Conservation (phyloP, 805 yeast species). For the Kluyveromyces wickerhamii region DNA sequence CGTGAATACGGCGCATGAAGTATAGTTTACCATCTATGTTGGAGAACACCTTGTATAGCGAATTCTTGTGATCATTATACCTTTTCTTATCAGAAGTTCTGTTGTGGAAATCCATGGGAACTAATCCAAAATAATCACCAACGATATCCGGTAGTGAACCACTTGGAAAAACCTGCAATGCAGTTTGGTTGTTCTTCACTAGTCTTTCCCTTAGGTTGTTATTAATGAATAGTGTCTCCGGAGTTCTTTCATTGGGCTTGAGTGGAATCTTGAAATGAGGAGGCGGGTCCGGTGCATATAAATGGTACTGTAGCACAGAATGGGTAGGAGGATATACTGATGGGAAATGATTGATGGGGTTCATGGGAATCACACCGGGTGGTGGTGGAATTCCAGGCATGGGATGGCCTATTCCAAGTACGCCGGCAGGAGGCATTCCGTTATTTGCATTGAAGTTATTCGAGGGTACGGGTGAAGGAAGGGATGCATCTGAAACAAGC, state of each 20-base stretch:
- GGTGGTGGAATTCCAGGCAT: conserved; percentile 8
- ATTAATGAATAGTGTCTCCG: conserved; percentile 63
- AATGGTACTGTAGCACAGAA: conserved; percentile 59
- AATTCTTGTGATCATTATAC: conserved; percentile 47
- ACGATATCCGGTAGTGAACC: conserved; percentile 61
- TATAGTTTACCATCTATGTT: conserved; percentile 72
- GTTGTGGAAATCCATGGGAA: conserved; percentile 56
- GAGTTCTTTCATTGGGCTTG: conserved; percentile 63
- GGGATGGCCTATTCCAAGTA: conserved; percentile 2
- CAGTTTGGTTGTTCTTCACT: conserved; percentile 69
- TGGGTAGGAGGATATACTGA: conserved; percentile 33
- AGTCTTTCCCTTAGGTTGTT: conserved; percentile 63
- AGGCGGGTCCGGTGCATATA: conserved; percentile 86
- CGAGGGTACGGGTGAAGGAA: background rate
- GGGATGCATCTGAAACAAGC: background rate
- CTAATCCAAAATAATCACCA: conserved; percentile 76
- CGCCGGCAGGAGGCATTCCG: conserved; percentile 1
- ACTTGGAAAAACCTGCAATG: conserved; percentile 50
- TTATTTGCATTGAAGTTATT: background rate
- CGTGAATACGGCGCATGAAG: conserved; percentile 66
- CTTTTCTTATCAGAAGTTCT: conserved; percentile 29
- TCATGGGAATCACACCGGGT: conserved; percentile 5
- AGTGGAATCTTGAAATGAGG: conserved; percentile 56
- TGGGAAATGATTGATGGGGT: conserved; percentile 20
- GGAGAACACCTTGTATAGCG: conserved; percentile 73